These are phyloP conservation scores for Exophiala calicioides DNA, from an alignment of 2,329 filamentous ascomycete genomes.

Conservation along the genomic window DNA sequence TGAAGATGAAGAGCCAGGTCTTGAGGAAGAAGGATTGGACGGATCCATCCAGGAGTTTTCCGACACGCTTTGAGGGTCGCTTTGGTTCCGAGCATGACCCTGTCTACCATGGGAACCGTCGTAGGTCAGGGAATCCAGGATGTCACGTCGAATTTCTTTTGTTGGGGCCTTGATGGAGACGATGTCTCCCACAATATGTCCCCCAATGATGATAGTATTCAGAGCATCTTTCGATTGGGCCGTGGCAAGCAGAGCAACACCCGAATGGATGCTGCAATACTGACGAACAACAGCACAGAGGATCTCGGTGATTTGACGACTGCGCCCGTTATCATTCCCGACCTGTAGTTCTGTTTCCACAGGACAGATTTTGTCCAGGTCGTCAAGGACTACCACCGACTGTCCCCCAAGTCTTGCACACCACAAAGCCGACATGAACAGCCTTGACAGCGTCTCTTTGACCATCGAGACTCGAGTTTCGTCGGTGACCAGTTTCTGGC, in stretches of 20 bases:
- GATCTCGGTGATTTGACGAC: constrained; percentile 86
- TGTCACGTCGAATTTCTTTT: constrained; percentile 81
- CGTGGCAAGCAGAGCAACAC: constrained; percentile 84
- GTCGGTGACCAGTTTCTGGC: constrained; percentile 82
- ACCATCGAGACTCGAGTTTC: constrained; percentile 87
- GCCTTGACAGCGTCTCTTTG: constrained; percentile 79
- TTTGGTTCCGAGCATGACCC: constrained; percentile 41
- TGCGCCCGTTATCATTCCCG: constrained; percentile 88
- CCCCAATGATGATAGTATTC: constrained; percentile 85
- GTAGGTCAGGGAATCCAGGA: constrained; percentile 76
- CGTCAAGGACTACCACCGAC: constrained; percentile 83
- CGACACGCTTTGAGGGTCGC: constrained; percentile 36
- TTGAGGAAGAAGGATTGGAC: constrained; percentile 57
- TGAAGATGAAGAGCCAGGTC: constrained; percentile 44
- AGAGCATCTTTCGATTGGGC: constrained; percentile 90
- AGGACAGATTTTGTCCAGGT: constrained; percentile 89
- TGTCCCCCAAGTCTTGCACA: constrained; percentile 82
- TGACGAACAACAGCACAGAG: constrained; percentile 80
- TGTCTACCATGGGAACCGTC: constrained; percentile 38
- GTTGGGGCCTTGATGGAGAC: constrained; percentile 85
- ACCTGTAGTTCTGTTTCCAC: constrained; percentile 93
- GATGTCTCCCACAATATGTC: constrained; percentile 90
- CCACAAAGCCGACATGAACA: constrained; percentile 91
- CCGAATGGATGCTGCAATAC: constrained; percentile 76
- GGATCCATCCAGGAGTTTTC: constrained; percentile 77